Evolutionary conservation across 768 basidiomycete species (phyloP).

Genomic region (Hebeloma cylindrosporum): DNA sequence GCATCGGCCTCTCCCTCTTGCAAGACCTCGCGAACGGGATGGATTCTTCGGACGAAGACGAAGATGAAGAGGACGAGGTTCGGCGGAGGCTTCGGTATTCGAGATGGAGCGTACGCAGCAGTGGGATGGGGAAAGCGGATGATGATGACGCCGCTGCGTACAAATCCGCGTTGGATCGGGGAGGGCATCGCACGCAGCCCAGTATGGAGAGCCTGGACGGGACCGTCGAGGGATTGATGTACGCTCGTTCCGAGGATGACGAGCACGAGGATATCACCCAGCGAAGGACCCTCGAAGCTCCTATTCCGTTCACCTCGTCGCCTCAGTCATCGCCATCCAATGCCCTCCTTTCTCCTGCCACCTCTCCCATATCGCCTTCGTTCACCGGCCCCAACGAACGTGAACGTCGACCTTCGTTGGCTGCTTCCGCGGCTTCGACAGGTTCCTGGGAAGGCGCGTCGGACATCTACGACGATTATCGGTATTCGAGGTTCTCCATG

Average conservation of each 20-base stretch:
- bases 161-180: not conserved
- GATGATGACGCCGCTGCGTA: not conserved
- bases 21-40: slow-evolving; percentile 45
- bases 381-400: too few relatives aligned
- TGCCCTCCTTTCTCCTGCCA: too few relatives aligned
- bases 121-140: not conserved
- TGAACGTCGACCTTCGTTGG: slow-evolving; percentile 5
- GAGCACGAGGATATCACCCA: too few relatives aligned
- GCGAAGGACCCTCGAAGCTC: too few relatives aligned
- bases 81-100: not conserved
- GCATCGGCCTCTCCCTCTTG: slow-evolving; percentile 69
- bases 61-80: slow-evolving; percentile 10
- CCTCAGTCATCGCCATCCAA: too few relatives aligned
- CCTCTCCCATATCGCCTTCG: too few relatives aligned
- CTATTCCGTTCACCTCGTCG: too few relatives aligned
- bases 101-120: not conserved
- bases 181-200: too few relatives aligned
- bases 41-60: slow-evolving; percentile 31
- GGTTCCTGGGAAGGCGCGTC: slow-evolving; percentile 61
- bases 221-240: slow-evolving; percentile 25
- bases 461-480: slow-evolving; percentile 81
- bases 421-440: slow-evolving; percentile 20
- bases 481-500: slow-evolving; percentile 65
- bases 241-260: slow-evolving; percentile 23
- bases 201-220: slow-evolving; percentile 22